Evolutionary conservation across 2,329 filamentous ascomycete species (phyloP).

Genomic region (Aureobasidium sp.): DNA sequence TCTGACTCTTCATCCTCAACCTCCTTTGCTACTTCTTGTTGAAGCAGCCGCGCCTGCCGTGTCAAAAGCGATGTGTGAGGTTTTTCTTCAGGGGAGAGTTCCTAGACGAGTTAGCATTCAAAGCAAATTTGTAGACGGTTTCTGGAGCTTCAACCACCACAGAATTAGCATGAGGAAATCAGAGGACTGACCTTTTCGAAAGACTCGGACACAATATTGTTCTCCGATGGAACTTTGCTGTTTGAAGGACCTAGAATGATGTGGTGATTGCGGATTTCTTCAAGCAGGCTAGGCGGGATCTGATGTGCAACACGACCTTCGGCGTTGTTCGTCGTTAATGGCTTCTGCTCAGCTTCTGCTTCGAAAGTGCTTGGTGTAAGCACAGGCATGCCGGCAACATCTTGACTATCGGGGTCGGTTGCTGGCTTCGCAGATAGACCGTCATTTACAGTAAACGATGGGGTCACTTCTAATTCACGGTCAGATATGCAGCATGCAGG

Average conservation of each 20-base stretch:
- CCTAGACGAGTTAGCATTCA: background rate
- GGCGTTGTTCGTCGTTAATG: constrained; percentile 4
- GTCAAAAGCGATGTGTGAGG: constrained; percentile 5
- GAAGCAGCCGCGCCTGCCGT: constrained; percentile 9
- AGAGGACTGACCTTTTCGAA: constrained; percentile 4
- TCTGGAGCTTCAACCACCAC: too few species aligned
- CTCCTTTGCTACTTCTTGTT: constrained; percentile 18
- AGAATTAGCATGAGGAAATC: background rate
- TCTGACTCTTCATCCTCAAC: constrained; percentile 58
- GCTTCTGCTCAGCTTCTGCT: constrained; percentile 7
- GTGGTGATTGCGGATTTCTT: constrained; percentile 51
- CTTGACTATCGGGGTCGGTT: background rate
- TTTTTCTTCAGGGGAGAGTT: background rate
- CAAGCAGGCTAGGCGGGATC: constrained; percentile 45
- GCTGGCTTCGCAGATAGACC: background rate
- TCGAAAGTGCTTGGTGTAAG: constrained; percentile 6
- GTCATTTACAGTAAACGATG: background rate
- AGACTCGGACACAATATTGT: background rate
- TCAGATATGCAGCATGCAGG: background rate
- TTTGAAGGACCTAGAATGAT: constrained; percentile 19
- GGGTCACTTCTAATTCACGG: background rate
- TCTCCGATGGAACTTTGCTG: constrained; percentile 3
- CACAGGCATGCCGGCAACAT: background rate
- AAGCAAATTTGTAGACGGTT: background rate
- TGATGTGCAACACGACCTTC: constrained; percentile 22